Evolutionary conservation across 2,329 filamentous ascomycete genomes (phyloP).

Genomic region (Sordariomycetes sp.): DNA sequence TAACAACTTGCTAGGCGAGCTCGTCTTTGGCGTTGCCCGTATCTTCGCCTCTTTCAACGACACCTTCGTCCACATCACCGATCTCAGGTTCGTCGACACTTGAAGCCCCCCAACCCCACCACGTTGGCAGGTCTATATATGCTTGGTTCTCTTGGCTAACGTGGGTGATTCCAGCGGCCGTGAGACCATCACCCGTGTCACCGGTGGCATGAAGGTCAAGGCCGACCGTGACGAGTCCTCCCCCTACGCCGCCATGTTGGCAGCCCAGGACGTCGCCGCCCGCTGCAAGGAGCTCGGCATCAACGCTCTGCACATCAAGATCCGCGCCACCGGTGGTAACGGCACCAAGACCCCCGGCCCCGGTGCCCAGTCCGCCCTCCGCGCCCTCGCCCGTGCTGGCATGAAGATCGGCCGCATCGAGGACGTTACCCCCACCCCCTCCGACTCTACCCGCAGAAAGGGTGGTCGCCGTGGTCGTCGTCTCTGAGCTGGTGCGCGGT

Average conservation of each 20-base stretch:
- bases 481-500: slow-evolving; percentile 60
- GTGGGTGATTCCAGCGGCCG: slow-evolving; percentile 73
- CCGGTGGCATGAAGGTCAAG: slow-evolving; percentile 99
- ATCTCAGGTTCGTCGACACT: slow-evolving; percentile 70
- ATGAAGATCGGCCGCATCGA: slow-evolving; percentile 99
- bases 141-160: no score
- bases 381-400: slow-evolving; percentile 94
- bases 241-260: slow-evolving; percentile 99
- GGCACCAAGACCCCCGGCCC: slow-evolving; percentile 99
- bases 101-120: background rate
- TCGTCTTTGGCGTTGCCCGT: slow-evolving; percentile 95
- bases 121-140: no score
- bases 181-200: slow-evolving; percentile 99
- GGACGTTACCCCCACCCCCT: slow-evolving; percentile 98
- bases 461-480: slow-evolving; percentile 99
- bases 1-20: slow-evolving; percentile 57
- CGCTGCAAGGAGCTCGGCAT: slow-evolving; percentile 67
- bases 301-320: slow-evolving; percentile 99
- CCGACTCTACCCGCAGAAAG: slow-evolving; percentile 99
- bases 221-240: slow-evolving; percentile 99
- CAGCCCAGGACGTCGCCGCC: slow-evolving; percentile 92
- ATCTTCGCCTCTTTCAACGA: slow-evolving; percentile 94
- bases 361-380: slow-evolving; percentile 97
- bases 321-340: slow-evolving; percentile 98
- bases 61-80: slow-evolving; percentile 97